phyloP scores from a whole-genome alignment of 768 basidiomycete species.

The Cystofilobasidium bisporidii region DNA sequence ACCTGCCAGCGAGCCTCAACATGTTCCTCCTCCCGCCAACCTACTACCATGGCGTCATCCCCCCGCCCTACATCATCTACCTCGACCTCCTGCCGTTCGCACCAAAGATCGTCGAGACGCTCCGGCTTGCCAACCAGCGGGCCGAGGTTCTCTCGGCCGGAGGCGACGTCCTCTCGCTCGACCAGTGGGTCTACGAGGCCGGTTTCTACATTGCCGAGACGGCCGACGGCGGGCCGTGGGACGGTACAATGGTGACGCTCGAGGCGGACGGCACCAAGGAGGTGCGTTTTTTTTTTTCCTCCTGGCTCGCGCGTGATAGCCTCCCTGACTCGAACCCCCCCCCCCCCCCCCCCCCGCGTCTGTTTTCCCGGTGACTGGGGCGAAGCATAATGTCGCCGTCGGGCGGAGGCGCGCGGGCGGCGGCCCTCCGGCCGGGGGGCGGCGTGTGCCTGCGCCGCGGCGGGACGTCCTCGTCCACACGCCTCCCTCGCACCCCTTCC shows the following conservation, averaged over 20 bases:
- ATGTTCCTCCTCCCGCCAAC: slow-evolving; percentile 38
- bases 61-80: slow-evolving; percentile 36
- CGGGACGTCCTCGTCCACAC: too few relatives aligned
- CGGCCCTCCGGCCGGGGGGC: too few relatives aligned
- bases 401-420: too few relatives aligned
- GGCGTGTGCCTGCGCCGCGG: too few relatives aligned
- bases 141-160: slow-evolving; percentile 37
- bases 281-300: slow-evolving; percentile 14
- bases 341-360: too few relatives aligned
- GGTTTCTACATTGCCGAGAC: slow-evolving; percentile 34
- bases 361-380: too few relatives aligned
- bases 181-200: slow-evolving; percentile 40
- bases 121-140: slow-evolving; percentile 38
- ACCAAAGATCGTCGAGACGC: slow-evolving; percentile 29
- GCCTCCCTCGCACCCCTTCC: too few relatives aligned
- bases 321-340: too few relatives aligned
- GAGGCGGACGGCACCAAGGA: slow-evolving; percentile 41
- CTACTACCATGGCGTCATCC: slow-evolving; percentile 38
- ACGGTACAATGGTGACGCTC: slow-evolving; percentile 37
- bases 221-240: slow-evolving; percentile 32
- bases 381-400: too few relatives aligned
- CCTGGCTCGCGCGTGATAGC: background rate
- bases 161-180: slow-evolving; percentile 36
- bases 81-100: slow-evolving; percentile 38
- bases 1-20: slow-evolving; percentile 38